Evolutionary conservation across 352 stramenopile species (phyloP).

Genomic region (Phytophthora capsici): DNA sequence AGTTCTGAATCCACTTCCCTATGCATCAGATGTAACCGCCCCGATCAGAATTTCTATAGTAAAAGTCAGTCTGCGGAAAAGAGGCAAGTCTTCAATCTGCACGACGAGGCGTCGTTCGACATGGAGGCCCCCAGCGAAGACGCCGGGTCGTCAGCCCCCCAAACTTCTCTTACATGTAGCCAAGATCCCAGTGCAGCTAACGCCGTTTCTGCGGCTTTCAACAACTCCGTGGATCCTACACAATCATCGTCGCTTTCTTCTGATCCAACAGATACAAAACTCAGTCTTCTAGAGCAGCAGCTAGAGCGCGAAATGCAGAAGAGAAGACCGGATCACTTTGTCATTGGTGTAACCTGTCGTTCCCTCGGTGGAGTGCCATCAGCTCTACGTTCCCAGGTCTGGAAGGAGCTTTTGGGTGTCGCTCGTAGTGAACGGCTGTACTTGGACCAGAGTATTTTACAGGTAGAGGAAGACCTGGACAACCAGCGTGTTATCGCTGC

Average conservation of each 20-base stretch:
- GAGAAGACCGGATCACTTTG: slow-evolving; percentile 72
- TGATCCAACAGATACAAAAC: slow-evolving; percentile 4
- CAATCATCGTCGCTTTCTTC: neutral
- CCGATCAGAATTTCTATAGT: slow-evolving; percentile 3
- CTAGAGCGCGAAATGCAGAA: slow-evolving; percentile 74
- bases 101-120: slow-evolving; percentile 8
- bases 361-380: slow-evolving; percentile 68
- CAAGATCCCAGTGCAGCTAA: neutral
- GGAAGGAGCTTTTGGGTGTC: slow-evolving; percentile 82
- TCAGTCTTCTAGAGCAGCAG: slow-evolving; percentile 32
- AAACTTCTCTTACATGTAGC: neutral
- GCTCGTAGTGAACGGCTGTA: slow-evolving; percentile 63
- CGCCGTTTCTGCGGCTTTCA: neutral
- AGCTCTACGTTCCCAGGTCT: slow-evolving; percentile 64
- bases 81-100: neutral
- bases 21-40: too few species aligned
- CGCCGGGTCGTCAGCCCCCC: neutral
- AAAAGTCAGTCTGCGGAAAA: slow-evolving; percentile 18
- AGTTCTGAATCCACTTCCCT: slow-evolving; percentile 2
- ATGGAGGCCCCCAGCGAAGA: slow-evolving; percentile 26
- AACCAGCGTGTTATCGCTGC: slow-evolving; percentile 93
- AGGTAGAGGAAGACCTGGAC: slow-evolving; percentile 83
- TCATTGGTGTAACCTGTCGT: slow-evolving; percentile 74
- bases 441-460: slow-evolving; percentile 74
- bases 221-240: slow-evolving; percentile 1